These are phyloP conservation scores for Tetrapisispora nanseiensis DNA, from an alignment of 805 yeast species.

Conservation along the genomic window DNA sequence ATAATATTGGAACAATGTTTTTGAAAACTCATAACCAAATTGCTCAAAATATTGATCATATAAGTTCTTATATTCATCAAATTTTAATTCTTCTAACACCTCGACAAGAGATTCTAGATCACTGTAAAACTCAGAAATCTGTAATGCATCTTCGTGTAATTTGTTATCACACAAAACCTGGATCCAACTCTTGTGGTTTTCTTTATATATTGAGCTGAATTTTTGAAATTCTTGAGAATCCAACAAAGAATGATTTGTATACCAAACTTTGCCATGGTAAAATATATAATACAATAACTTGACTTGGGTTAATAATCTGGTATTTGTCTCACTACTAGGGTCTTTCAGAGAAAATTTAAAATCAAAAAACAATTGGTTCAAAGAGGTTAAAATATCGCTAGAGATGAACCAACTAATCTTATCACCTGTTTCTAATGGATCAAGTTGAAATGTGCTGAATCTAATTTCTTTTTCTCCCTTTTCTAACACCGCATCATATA, in stretches of 20 bases:
- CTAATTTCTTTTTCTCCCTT: slow-evolving; percentile 33
- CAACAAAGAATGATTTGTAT: slow-evolving; percentile 4
- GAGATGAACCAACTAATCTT: slow-evolving; percentile 41
- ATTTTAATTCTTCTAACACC: slow-evolving; percentile 30
- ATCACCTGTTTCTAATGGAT: slow-evolving; percentile 21
- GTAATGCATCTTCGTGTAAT: slow-evolving; percentile 44
- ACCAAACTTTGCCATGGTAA: slow-evolving; percentile 31
- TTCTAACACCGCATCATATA: slow-evolving; percentile 28
- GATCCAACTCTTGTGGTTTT: slow-evolving; percentile 44
- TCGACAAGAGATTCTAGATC: slow-evolving; percentile 60
- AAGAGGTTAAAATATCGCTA: slow-evolving; percentile 29
- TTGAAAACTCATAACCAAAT: slow-evolving; percentile 63
- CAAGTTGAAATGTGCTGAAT: slow-evolving; percentile 28
- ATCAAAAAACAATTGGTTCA: slow-evolving; percentile 34
- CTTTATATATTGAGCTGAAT: slow-evolving; percentile 25
- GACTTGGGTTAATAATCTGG: slow-evolving; percentile 28
- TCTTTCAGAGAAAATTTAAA: slow-evolving; percentile 20
- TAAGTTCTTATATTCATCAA: slow-evolving; percentile 30
- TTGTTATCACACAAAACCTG: slow-evolving; percentile 42
- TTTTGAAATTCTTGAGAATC: slow-evolving; percentile 9
- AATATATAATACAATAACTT: slow-evolving; percentile 35
- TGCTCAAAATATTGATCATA: slow-evolving; percentile 46
- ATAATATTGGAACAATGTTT: slow-evolving; percentile 49
- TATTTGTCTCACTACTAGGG: not conserved
- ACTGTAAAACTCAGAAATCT: slow-evolving; percentile 52